Conservation (phyloP, 306 rosid species). For the cucumber (Cucumis sativus) region Cucumber_9930_V3 NC_026655.2:4721001-4721500, state of each 20-base stretch:
- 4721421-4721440: neutral
- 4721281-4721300: neutral
- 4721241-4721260: neutral
- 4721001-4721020: constrained; percentile 70
- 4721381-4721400: neutral
- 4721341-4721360: neutral
- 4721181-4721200: neutral
- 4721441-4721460: neutral
- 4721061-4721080: constrained; percentile 73
- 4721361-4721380: neutral
- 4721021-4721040: constrained; percentile 51
- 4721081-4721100: constrained; percentile 52
- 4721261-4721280: neutral
- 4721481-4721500: constrained; percentile 28
- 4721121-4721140: neutral
- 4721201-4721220: neutral
- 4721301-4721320: neutral
- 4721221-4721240: neutral
- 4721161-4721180: neutral
- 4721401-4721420: neutral
- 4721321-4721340: neutral
- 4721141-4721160: neutral
- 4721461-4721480: neutral
- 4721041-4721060: constrained; percentile 58
- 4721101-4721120: constrained; percentile 52